Conservation (phyloP, 2,329 filamentous ascomycete species). For the Pseudopithomyces chartarum region DNA sequence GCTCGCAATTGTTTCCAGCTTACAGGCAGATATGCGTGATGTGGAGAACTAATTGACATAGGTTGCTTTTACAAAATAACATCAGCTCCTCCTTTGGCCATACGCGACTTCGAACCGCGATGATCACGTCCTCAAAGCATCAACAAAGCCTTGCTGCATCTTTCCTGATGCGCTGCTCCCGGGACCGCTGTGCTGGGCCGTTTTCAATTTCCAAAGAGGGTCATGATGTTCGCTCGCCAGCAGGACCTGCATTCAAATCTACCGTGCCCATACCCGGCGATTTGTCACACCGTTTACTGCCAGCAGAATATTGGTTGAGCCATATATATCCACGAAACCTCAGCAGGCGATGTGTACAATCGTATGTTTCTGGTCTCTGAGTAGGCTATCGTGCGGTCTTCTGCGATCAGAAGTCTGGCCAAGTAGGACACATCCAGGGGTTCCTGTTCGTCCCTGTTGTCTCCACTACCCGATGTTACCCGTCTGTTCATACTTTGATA, state of each 20-base stretch:
- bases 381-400: neutral
- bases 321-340: neutral
- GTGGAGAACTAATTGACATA: no score
- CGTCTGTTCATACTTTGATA: neutral
- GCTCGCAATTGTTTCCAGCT: neutral
- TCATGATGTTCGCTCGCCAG: neutral
- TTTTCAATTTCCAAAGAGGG: neutral
- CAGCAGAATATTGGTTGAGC: neutral
- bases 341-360: neutral
- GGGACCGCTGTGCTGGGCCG: neutral
- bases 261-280: neutral
- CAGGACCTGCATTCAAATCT: slow-evolving; percentile 3
- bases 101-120: neutral
- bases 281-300: slow-evolving; percentile 4
- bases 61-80: no score
- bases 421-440: neutral
- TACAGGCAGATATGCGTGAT: neutral
- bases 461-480: neutral
- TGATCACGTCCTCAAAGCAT: neutral
- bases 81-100: no score
- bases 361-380: neutral
- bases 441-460: neutral
- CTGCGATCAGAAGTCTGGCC: neutral
- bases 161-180: neutral
- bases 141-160: neutral